These are phyloP conservation scores for Chalciporus chontae DNA, from an alignment of 768 basidiomycete genomes.

Conservation along the genomic window DNA sequence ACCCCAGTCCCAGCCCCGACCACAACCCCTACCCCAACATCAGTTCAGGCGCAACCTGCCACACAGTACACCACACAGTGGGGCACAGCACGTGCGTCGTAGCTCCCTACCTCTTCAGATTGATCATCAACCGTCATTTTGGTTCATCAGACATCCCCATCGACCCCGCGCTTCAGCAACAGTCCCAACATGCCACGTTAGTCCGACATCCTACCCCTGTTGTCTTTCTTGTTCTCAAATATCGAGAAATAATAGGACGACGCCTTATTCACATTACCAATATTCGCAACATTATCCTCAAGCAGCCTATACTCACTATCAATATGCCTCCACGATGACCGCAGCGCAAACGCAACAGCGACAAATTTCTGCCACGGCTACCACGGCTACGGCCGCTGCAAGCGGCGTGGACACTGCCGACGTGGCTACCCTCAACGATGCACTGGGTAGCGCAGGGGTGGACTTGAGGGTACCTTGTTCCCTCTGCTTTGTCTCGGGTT, in stretches of 20 bases:
- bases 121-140: not conserved
- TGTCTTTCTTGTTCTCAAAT: not conserved
- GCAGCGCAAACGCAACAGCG: conserved; percentile 32
- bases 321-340: conserved; percentile 29
- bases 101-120: not conserved
- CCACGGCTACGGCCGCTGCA: conserved; percentile 22
- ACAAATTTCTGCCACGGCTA: conserved; percentile 12
- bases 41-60: conserved; percentile 25
- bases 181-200: conserved; percentile 47
- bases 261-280: conserved; percentile 48
- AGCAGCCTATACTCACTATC: conserved; percentile 43
- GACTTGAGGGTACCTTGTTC: conserved; percentile 62
- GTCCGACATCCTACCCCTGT: conserved; percentile 7
- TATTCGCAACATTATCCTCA: conserved; percentile 38
- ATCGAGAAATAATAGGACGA: conserved; percentile 32
- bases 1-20: not conserved
- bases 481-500: not conserved
- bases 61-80: conserved; percentile 37
- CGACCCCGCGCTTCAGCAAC: conserved; percentile 66
- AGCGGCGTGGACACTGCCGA: conserved; percentile 60
- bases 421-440: conserved; percentile 78
- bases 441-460: conserved; percentile 81
- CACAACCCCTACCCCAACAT: not conserved
- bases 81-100: conserved; percentile 35
- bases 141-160: conserved; percentile 52